A percentile compares a stretch with the other conserved stretches of the same genome.
These are phyloP conservation scores for Xylariaceae sp. DNA, from an alignment of 2,329 filamentous ascomycete species.

Conservation along the genomic window DNA sequence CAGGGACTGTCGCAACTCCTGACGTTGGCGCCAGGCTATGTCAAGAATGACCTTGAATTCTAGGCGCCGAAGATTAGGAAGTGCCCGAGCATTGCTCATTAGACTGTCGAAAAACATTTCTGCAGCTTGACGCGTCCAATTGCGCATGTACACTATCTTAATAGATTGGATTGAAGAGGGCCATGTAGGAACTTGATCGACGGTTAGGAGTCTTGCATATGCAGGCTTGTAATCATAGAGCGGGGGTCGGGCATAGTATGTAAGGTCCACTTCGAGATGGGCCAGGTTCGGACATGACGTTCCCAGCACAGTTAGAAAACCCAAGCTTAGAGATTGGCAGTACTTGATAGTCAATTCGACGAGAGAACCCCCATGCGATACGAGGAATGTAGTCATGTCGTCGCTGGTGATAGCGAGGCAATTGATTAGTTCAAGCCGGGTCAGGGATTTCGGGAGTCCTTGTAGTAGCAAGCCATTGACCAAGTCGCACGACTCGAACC, in stretches of 20 bases:
- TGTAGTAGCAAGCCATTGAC: slow-evolving; percentile 64
- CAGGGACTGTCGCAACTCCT: slow-evolving; percentile 74
- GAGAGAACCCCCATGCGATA: slow-evolving; percentile 61
- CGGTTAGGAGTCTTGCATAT: slow-evolving; percentile 63
- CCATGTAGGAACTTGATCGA: slow-evolving; percentile 69
- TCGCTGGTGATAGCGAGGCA: slow-evolving; percentile 70
- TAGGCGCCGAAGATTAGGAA: slow-evolving; percentile 65
- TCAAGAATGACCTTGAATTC: slow-evolving; percentile 73
- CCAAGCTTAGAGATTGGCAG: slow-evolving; percentile 71
- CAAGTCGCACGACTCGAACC: slow-evolving; percentile 69
- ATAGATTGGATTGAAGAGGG: slow-evolving; percentile 64
- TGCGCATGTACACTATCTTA: slow-evolving; percentile 64
- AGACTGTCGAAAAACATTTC: slow-evolving; percentile 76
- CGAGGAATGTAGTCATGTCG: slow-evolving; percentile 60
- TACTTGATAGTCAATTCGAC: slow-evolving; percentile 66
- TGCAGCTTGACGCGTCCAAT: slow-evolving; percentile 65
- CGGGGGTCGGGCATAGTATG: slow-evolving; percentile 63
- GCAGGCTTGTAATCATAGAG: slow-evolving; percentile 67
- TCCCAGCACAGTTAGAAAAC: slow-evolving; percentile 64
- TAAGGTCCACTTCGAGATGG: slow-evolving; percentile 69
- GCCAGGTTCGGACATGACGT: slow-evolving; percentile 64
- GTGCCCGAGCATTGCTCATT: slow-evolving; percentile 59
- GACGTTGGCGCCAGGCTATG: slow-evolving; percentile 75
- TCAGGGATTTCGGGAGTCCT: slow-evolving; percentile 60
- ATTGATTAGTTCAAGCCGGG: slow-evolving; percentile 68